Evolutionary conservation across 306 rosid species (phyloP).

Genomic region (Medicago lupulina): DNA sequence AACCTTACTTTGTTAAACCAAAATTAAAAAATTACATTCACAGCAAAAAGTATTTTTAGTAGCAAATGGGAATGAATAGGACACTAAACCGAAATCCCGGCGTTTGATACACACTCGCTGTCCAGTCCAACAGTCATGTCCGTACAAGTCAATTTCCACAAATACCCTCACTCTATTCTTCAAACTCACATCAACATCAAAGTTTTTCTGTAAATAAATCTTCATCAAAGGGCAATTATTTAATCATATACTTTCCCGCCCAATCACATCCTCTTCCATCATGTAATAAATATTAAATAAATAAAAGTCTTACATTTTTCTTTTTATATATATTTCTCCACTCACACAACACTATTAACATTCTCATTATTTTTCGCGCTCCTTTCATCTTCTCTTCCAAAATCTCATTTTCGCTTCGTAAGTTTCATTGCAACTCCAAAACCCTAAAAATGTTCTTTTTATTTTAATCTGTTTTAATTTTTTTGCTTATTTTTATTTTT

Average conservation of each 20-base stretch:
- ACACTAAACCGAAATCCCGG: no score
- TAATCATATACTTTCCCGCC: slow-evolving; percentile 62
- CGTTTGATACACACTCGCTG: no score
- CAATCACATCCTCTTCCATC: slow-evolving; percentile 16
- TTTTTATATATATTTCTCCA: neutral
- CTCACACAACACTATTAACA: neutral
- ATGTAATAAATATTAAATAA: no score
- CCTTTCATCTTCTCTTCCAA: slow-evolving; percentile 35
- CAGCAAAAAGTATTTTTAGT: no score
- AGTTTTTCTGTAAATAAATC: slow-evolving; percentile 48
- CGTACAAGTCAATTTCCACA: neutral
- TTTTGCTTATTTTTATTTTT: neutral
- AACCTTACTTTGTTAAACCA: no score
- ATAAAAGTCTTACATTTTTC: neutral
- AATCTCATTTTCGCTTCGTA: slow-evolving; percentile 16
- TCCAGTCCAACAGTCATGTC: no score
- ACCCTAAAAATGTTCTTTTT: slow-evolving; percentile 21
- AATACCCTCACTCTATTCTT: neutral
- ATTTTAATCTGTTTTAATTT: neutral
- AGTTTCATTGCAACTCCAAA: neutral
- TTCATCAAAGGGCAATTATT: slow-evolving; percentile 16
- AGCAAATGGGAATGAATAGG: no score
- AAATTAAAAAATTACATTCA: no score
- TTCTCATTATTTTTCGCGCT: neutral
- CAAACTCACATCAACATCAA: neutral